Evolutionary conservation across 2,329 filamentous ascomycete species (phyloP), one percentile per base, ranked within the genome.

Genomic region (Endothia cerciana): DNA sequence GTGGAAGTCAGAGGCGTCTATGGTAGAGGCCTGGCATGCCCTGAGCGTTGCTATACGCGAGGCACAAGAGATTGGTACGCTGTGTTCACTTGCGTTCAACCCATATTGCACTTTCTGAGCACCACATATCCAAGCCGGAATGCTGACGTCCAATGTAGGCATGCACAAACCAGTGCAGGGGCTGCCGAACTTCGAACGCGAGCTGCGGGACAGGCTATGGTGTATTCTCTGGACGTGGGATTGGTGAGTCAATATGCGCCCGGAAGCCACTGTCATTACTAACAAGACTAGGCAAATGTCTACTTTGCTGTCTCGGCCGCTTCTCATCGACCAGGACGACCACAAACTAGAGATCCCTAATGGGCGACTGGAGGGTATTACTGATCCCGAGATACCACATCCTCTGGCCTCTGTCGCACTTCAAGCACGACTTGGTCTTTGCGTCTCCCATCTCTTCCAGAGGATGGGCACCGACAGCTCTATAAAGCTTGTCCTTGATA

Each of bases 21-120:
- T 82, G 69, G 77, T 81, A 1, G 80, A 83, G 38, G 77, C 82
- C 0, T 84, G 82, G 82, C 81, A 83, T 73, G 72, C 78, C 2
- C 69, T 84, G 10, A 74, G 77, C 22, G 73, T 73, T 61, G 77
- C 79, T 2, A 80, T 84, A 38, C 79, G 79, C 7, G 79, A 81
- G 53, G 82, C 81, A 0, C 81, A 83, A 69, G 82, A 84, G 68
- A 73, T 82, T 57, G 81, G 80, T 79, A 74, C 13, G 61, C 38
- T 30, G 10, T 4, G 8, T 15, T 19, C 33, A 6, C 11, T 28
- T n/a, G n/a, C n/a, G n/a, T 51, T 22, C 22, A 36, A 7, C 33
- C 10, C 33, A 10, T 10, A 36, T 22, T n/a, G 30, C 11, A 4
- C n/a, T 15, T 10, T 19, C n/a, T 11, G 30, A 53, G 11, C n/a